phyloP scores from a whole-genome alignment of 2,329 filamentous ascomycete genomes.

The Chaetomium sp. region DNA sequence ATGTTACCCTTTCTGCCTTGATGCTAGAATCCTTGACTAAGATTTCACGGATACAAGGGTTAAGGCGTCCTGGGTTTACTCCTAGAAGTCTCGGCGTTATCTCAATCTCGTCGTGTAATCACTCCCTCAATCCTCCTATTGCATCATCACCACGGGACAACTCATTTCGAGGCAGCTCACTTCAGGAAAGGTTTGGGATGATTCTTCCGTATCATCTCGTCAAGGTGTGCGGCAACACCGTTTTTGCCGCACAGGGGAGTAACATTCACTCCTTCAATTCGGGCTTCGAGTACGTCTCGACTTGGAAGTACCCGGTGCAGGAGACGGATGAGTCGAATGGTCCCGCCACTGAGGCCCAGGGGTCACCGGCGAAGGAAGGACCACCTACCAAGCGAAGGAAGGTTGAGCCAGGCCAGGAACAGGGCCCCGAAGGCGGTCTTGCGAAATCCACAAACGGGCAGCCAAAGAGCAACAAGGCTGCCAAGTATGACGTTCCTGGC shows the following conservation, averaged over 20 bases:
- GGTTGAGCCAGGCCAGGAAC: conserved; percentile 30
- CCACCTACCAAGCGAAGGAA: conserved; percentile 39
- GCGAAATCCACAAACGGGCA: conserved; percentile 39
- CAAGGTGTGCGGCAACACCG: conserved; percentile 53
- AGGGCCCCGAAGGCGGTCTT: conserved; percentile 22
- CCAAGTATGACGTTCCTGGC: conserved; percentile 39
- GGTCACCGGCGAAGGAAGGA: conserved; percentile 35
- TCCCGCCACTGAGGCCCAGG: conserved; percentile 31
- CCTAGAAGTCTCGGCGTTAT: not conserved
- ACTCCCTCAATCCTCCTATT: not conserved
- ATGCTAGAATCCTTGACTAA: not conserved
- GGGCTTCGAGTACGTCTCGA: conserved; percentile 60
- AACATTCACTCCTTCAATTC: conserved; percentile 69
- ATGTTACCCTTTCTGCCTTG: not conserved
- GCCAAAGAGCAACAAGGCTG: conserved; percentile 43
- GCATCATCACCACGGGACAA: not conserved
- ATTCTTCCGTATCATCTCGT: conserved; percentile 68
- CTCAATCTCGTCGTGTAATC: not conserved
- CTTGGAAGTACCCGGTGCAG: conserved; percentile 59
- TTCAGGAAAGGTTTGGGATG: conserved; percentile 36
- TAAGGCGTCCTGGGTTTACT: not conserved
- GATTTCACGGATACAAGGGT: not conserved
- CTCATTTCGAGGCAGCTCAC: not conserved
- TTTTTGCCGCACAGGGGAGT: conserved; percentile 75
- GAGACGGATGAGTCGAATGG: conserved; percentile 40